Base-by-base conservation (phyloP, 2,329 filamentous ascomycete genomes). In the Nemania diffusa region DNA sequence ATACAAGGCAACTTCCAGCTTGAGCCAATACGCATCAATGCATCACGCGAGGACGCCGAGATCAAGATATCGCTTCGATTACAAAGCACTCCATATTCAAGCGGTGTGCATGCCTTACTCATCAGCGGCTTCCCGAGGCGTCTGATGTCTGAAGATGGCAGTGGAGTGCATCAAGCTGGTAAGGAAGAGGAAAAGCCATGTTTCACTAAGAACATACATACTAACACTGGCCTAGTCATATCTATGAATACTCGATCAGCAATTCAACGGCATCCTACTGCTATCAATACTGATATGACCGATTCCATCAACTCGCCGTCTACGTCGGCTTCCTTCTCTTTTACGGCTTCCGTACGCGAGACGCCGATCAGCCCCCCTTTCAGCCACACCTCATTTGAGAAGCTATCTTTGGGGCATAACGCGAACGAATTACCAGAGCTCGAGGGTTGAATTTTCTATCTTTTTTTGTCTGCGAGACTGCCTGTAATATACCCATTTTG, bases 111-210 rank as follows among this genome's bases (percentile, higher is more conserved):
- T 11, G 70, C 70, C 22, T 66, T 78, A 20, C 75, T 73, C 9
- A 77, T 78, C 32, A 78, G 76, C 57, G 76, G 76, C 13, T 77
- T 77, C 37, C 76, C 76, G 37, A 69, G 76, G 4, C 71, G 64
- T 8, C 57, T 78, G 32, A 77, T 78, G 74, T 70, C 67, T 5
- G 75, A 77, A 52, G 76, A 74, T 63, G 72, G 69, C 13, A 69
- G 70, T 42, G 62, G 72, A 1, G 65, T 68, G 29, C 71, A 68
- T 56, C 73, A 73, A 51, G 66, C 72, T 27, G 68, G 73, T 75
- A 64, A 57, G 71, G 3, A 20, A 34, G 20, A 32, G 24, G 26
- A 34, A 7, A 20, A 34, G 17, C 2, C 3, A 3, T 3, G 3
- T 17, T 20, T n/a, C 3, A 7, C 24, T 34, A 5, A 34, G 15